Percentiles rank a stretch among this genome's conserved stretches.
phyloP scores from a whole-genome alignment of 768 basidiomycete species.

The Omphalotus guepiniiformis region DNA sequence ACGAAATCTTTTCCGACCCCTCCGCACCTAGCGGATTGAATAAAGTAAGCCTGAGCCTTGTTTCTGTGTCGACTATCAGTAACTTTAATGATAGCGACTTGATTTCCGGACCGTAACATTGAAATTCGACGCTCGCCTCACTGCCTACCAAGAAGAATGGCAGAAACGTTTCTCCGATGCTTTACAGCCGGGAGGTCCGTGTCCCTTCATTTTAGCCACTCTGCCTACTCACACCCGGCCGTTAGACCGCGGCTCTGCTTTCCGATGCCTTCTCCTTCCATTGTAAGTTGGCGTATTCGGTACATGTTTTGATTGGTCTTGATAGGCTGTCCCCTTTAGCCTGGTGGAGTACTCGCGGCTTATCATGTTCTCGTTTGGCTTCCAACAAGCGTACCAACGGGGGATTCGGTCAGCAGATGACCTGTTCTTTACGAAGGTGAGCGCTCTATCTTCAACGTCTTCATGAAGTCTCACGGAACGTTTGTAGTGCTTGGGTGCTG shows the following conservation, averaged over 20 bases:
- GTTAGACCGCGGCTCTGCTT: slow-evolving; percentile 51
- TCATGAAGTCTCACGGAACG: background rate
- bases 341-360: slow-evolving; percentile 73
- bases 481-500: slow-evolving; percentile 62
- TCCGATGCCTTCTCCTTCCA: slow-evolving; percentile 66
- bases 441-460: slow-evolving; percentile 11
- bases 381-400: slow-evolving; percentile 76
- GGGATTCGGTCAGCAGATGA: slow-evolving; percentile 60
- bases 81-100: slow-evolving; percentile 40
- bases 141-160: slow-evolving; percentile 65
- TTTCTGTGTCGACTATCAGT: slow-evolving; percentile 2
- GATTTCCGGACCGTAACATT: slow-evolving; percentile 66
- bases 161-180: slow-evolving; percentile 50
- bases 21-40: slow-evolving; percentile 65
- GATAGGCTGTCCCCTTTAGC: slow-evolving; percentile 31
- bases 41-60: slow-evolving; percentile 38
- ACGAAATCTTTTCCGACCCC: slow-evolving; percentile 71
- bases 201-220: background rate
- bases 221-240: slow-evolving; percentile 3
- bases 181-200: slow-evolving; percentile 53
- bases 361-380: slow-evolving; percentile 85
- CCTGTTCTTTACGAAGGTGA: slow-evolving; percentile 65
- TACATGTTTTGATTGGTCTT: background rate
- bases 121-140: slow-evolving; percentile 54
- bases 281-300: slow-evolving; percentile 39